These are phyloP conservation scores for Sugiyamaella americana DNA, from an alignment of 805 yeast genomes.

Conservation along the genomic window DNA sequence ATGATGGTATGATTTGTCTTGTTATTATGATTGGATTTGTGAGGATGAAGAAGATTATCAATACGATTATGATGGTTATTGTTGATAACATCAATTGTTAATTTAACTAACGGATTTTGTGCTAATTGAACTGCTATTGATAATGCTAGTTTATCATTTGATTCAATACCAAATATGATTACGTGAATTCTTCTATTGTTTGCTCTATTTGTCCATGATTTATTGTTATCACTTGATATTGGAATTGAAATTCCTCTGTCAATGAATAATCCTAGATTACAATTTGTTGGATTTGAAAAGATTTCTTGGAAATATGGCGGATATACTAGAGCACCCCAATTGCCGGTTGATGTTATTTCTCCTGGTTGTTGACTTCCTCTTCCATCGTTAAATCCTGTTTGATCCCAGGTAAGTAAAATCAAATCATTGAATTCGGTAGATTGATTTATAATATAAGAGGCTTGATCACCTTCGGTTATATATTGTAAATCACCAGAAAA, in stretches of 20 bases:
- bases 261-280: slow-evolving; percentile 16
- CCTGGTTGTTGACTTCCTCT: slow-evolving; percentile 4
- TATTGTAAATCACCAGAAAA: slow-evolving; percentile 14
- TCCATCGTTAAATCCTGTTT: slow-evolving; percentile 8
- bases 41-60: neutral
- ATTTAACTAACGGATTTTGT: slow-evolving; percentile 10
- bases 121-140: slow-evolving; percentile 17
- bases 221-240: neutral
- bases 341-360: slow-evolving; percentile 6
- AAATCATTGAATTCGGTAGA: slow-evolving; percentile 5
- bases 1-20: too few species aligned
- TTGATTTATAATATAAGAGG: slow-evolving; percentile 7
- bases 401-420: slow-evolving; percentile 10
- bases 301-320: slow-evolving; percentile 8
- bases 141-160: slow-evolving; percentile 16
- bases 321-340: neutral
- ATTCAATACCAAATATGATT: slow-evolving; percentile 7
- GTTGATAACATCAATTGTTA: slow-evolving; percentile 14
- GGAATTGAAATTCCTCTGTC: slow-evolving; percentile 18
- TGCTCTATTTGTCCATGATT: neutral
- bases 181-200: neutral
- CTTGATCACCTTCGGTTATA: slow-evolving; percentile 12
- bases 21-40: neutral
- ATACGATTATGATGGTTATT: too few species aligned
- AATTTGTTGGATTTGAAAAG: slow-evolving; percentile 3